These are phyloP conservation scores for Staphylotrichum longicolle DNA, from an alignment of 495 filamentous ascomycete genomes.

Conservation along the genomic window DNA sequence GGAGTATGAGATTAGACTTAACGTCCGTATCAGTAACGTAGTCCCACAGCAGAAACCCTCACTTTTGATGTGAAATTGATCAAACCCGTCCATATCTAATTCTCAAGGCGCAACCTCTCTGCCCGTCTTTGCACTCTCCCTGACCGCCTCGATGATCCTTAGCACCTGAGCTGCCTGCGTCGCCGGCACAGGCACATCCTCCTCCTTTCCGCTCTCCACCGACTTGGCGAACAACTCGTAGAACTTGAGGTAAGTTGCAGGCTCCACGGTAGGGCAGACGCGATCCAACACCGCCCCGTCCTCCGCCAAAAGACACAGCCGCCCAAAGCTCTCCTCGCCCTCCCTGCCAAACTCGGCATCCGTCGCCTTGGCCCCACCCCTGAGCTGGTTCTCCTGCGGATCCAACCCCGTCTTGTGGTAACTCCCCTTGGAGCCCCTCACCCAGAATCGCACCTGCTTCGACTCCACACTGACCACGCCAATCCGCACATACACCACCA, in stretches of 20 bases:
- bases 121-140: conserved; percentile 63
- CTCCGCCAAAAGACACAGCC: conserved; percentile 40
- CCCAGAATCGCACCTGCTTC: conserved; percentile 74
- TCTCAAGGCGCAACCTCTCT: conserved; percentile 50
- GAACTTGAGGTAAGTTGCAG: conserved; percentile 69
- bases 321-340: conserved; percentile 42
- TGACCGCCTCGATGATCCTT: conserved; percentile 68
- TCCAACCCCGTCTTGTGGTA: conserved; percentile 80
- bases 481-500: conserved; percentile 66
- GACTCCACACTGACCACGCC: conserved; percentile 67
- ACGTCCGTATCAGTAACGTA: too few relatives aligned
- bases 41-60: too few relatives aligned
- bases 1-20: too few relatives aligned
- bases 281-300: conserved; percentile 42
- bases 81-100: too few relatives aligned
- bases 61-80: too few relatives aligned
- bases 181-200: conserved; percentile 67
- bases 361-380: conserved; percentile 62
- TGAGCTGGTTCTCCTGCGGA: conserved; percentile 78
- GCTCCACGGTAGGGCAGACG: conserved; percentile 59
- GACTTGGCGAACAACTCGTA: conserved; percentile 69
- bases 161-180: conserved; percentile 69
- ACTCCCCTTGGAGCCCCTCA: conserved; percentile 75
- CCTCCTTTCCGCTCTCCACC: conserved; percentile 56
- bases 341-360: conserved; percentile 69